Evolutionary conservation across 805 yeast genomes (phyloP).

Genomic region (Candida pseudoglaebosa): DNA sequence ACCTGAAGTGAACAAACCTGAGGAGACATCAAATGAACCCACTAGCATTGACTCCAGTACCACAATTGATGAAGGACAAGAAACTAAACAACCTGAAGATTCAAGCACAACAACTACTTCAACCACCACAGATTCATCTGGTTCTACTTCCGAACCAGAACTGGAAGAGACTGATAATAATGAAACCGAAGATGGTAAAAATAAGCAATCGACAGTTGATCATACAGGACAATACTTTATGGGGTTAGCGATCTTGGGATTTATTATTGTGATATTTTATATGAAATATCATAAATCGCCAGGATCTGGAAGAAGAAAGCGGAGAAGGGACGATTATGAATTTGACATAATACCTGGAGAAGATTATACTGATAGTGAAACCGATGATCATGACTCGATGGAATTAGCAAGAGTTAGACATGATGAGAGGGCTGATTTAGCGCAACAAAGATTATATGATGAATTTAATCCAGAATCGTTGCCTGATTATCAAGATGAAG

Average conservation of each 20-base stretch:
- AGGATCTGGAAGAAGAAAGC: slow-evolving; percentile 39
- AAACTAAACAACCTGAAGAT: slow-evolving; percentile 1
- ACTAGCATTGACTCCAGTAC: no score
- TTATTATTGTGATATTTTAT: slow-evolving; percentile 43
- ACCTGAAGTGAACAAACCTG: neutral
- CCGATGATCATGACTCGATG: slow-evolving; percentile 17
- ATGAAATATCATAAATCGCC: slow-evolving; percentile 42
- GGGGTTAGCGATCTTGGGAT: slow-evolving; percentile 57
- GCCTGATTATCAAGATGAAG: slow-evolving; percentile 27
- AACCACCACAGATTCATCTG: neutral
- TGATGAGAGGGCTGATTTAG: slow-evolving; percentile 9
- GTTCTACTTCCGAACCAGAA: slow-evolving; percentile 2
- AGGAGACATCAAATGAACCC: slow-evolving; percentile 3
- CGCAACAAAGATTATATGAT: slow-evolving; percentile 28
- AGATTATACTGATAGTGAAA: slow-evolving; percentile 42
- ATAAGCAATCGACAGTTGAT: slow-evolving; percentile 30
- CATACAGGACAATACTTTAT: slow-evolving; percentile 62
- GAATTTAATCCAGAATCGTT: slow-evolving; percentile 35
- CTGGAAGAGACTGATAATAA: slow-evolving; percentile 2
- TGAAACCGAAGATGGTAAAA: slow-evolving; percentile 32
- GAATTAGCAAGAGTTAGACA: slow-evolving; percentile 30
- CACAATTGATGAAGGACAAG: slow-evolving; percentile 2
- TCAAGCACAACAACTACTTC: neutral
- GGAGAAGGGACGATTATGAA: slow-evolving; percentile 69
- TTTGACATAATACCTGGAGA: slow-evolving; percentile 75